Base-by-base conservation (phyloP, 1,284 basidiomycete genomes). In the Trichosporon sp. region DNA sequence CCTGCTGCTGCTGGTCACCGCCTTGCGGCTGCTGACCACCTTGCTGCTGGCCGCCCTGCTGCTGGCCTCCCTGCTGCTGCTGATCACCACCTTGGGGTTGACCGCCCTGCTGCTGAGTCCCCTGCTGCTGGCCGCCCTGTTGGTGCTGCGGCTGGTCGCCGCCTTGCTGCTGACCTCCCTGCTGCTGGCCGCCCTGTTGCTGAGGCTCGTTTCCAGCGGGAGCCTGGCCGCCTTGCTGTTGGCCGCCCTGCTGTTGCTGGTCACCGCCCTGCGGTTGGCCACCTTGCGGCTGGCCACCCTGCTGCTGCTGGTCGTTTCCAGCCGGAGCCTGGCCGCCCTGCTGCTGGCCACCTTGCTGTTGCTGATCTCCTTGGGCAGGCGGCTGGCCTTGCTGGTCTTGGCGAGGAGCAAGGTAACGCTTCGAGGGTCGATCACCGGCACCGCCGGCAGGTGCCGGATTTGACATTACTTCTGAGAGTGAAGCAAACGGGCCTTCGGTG, bases 371-470 rank as follows among this genome's bases (percentile, higher is more conserved):
- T 21, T 51, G 47, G 23, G 47, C 47, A 21, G 47, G 47, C 18
- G 47, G 47, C 18, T 31, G 27, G 5, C 56, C 56, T 31, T 60
- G 56, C 27, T 60, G 56, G 27, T 58, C 56, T 32, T 60, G 56
- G 29, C 56, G 56, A n/a, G 27, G 18, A 23, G 29, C 27, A 13
- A 60, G 27, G 56, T 29, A 31, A n/a, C 29, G 56, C 56, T n/a
- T 31, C 18, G 56, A 60, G 29, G 18, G 56, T 60, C 56, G 56
- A 60, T n/a, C 27, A 60, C 56, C 56, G 56, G 56, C 56, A 60
- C 56, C 56, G 56, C 56, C 56, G 56, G 56, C 56, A 31, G 56
- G 56, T 60, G 56, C 56, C 56, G 56, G 56, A 29, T 32, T 60
- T 60, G 56, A 32, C 56, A 60, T 60, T 21, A 60, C 56, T 60